A percentile compares a stretch with the other conserved stretches of the same genome.
These are phyloP conservation scores for Pseudopyrenochaeta lycopersici DNA, from an alignment of 2,329 filamentous ascomycete species.

Conservation along the genomic window DNA sequence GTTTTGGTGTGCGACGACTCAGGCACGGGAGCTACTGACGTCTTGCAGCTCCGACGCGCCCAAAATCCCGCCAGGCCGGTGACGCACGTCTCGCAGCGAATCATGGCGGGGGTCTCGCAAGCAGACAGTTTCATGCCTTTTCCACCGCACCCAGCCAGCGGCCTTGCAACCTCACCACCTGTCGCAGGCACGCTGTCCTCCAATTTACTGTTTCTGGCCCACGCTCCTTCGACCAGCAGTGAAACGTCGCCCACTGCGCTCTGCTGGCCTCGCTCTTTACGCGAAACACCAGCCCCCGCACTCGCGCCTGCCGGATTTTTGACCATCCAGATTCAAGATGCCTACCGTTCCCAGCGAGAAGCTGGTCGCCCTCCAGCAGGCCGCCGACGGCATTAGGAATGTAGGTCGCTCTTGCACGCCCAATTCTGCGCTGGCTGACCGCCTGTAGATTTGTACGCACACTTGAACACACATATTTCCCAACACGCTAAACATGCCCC, in stretches of 20 bases:
- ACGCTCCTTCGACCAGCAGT: constrained; percentile 10
- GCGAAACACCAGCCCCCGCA: constrained; percentile 5
- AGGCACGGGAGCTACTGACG: neutral
- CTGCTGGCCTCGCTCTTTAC: constrained; percentile 3
- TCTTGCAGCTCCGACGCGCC: constrained; percentile 1
- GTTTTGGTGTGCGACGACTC: neutral
- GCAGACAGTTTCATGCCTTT: constrained; percentile 22
- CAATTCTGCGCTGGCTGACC: neutral
- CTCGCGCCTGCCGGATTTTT: neutral
- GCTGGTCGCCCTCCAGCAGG: constrained; percentile 87
- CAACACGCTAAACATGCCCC: neutral
- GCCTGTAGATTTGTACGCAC: constrained; percentile 13
- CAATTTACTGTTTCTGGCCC: constrained; percentile 1
- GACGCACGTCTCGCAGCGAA: constrained; percentile 8
- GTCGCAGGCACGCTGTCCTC: constrained; percentile 8
- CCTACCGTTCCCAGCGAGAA: constrained; percentile 91
- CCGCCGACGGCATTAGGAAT: constrained; percentile 90
- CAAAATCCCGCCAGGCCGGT: neutral
- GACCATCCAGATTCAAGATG: constrained; percentile 63
- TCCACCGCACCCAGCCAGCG: constrained; percentile 26
- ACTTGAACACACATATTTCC: neutral
- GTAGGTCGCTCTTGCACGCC: constrained; percentile 61
- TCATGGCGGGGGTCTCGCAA: constrained; percentile 6
- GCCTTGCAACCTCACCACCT: constrained; percentile 3
- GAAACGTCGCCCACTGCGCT: constrained; percentile 12